phyloP scores from a whole-genome alignment of 2,329 filamentous ascomycete species.

The Amauroascus niger region DNA sequence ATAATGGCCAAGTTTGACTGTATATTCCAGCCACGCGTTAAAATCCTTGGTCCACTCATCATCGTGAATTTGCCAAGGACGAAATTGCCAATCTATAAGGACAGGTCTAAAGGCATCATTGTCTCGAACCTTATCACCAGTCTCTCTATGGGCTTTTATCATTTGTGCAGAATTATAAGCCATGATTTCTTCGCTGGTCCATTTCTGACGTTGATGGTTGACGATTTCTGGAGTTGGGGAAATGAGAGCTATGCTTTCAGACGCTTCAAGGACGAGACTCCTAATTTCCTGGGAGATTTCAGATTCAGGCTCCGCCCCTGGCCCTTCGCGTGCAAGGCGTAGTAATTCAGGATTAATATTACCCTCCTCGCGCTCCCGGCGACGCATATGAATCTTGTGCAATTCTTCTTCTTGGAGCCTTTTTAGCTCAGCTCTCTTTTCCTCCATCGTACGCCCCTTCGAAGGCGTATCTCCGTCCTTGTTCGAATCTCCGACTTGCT shows the following conservation, averaged over 20 bases:
- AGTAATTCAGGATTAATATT: background rate
- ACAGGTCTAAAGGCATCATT: slow-evolving; percentile 6
- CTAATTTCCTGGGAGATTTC: slow-evolving; percentile 18
- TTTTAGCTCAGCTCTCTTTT: slow-evolving; percentile 19
- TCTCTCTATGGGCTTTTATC: background rate
- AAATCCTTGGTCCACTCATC: slow-evolving; percentile 14
- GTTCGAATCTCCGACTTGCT: too few relatives aligned
- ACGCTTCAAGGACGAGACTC: background rate
- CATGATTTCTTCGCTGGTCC: slow-evolving; percentile 8
- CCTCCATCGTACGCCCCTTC: background rate
- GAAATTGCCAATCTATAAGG: slow-evolving; percentile 23
- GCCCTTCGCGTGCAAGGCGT: slow-evolving; percentile 20
- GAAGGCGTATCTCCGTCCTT: background rate
- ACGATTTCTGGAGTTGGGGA: background rate
- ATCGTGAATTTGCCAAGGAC: slow-evolving; percentile 17
- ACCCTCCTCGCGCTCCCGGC: slow-evolving; percentile 4
- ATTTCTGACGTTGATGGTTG: background rate
- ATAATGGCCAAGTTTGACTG: slow-evolving; percentile 9
- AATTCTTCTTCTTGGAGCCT: slow-evolving; percentile 15
- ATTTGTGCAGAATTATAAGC: background rate
- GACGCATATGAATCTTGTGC: slow-evolving; percentile 4
- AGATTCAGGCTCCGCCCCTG: slow-evolving; percentile 22
- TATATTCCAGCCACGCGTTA: slow-evolving; percentile 13
- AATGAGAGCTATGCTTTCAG: background rate
- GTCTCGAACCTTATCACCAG: background rate